Evolutionary conservation across 108 stramenopile species (phyloP), one percentile per base, ranked within the genome.

Genomic region (Skeletonema grethae): DNA sequence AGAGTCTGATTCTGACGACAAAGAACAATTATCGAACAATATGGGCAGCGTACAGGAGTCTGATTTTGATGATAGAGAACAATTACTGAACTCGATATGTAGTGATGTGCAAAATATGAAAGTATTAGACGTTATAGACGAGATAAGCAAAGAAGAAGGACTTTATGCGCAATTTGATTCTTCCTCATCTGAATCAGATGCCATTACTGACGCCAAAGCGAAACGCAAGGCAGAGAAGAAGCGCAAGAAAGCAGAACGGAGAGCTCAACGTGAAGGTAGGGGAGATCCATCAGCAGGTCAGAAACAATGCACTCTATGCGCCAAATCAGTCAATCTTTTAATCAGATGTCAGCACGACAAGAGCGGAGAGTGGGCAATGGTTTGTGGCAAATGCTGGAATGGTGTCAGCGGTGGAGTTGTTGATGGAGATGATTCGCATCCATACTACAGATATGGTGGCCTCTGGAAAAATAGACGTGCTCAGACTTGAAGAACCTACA

Each of bases 301-400:
- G 53, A 94, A 94, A 68, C 25, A 62, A 11, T 95, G 94, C 59
- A 81, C 83, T 38, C 41, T 90, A 11, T 95, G 91, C 36, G 20
- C 35, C 4, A 85, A 84, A 38, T 71, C 65, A 2, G 87, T 88
- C 3, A 76, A 92, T 69, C 53, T 93, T 39, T 67, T 95, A 0
- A 81, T 95, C 0, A 69, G 94, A 30, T 95, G 94, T 69, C 75
- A 58, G 28, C 65, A 82, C 39, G 91, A 95, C 43, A 69, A 61
- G 13, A 65, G 77, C 9, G 67, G 67, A n/a, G 58, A 82, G 20
- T 93, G 88, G 89, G 74, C 79, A 24, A 91, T 95, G 90, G 88
- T 95, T 7, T 96, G 95, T 82, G 91, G 91, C 0, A 85, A 77
- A 41, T 96, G 95, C 62, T 96, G 95, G 95, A 83, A 85, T 8